These are phyloP conservation scores for Rubia tinctorum DNA, from an alignment of 305 asterid genomes.

Conservation along the genomic window DNA sequence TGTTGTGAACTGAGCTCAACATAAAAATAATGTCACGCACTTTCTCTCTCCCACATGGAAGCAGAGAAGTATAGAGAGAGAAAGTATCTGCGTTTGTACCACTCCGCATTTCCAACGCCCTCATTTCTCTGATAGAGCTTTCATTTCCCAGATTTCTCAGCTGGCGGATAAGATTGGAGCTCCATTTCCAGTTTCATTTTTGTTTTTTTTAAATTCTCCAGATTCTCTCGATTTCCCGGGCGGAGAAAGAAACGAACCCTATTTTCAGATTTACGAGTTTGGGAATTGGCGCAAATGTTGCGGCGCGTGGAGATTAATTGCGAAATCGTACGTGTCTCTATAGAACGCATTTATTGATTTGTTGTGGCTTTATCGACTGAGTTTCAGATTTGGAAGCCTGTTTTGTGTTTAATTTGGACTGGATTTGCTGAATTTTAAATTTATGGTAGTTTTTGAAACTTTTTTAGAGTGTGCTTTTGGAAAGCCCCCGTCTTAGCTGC, in stretches of 20 bases:
- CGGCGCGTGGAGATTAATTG: constrained; percentile 26
- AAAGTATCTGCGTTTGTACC: constrained; percentile 4
- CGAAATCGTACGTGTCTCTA: constrained; percentile 4
- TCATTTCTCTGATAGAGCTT: not conserved
- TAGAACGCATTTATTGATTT: constrained; percentile 5
- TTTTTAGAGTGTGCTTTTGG: not conserved
- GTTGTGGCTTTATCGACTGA: not conserved
- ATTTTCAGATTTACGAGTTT: constrained; percentile 8
- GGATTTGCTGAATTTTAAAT: constrained; percentile 21
- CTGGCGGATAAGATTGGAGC: not conserved
- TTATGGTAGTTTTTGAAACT: constrained; percentile 1
- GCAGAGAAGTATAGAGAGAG: constrained; percentile 11
- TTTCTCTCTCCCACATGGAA: constrained; percentile 7
- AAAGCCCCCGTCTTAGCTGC: not conserved
- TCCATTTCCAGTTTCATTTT: not conserved
- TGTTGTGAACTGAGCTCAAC: not conserved
- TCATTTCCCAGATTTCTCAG: not conserved
- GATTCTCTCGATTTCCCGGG: not conserved
- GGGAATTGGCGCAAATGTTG: constrained; percentile 24
- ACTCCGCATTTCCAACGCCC: constrained; percentile 1
- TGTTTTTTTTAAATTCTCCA: not conserved
- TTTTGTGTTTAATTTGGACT: constrained; percentile 22
- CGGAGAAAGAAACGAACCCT: constrained; percentile 18
- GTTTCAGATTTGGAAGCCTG: constrained; percentile 7
- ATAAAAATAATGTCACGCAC: constrained; percentile 7